Evolutionary conservation across 345 rosid species (phyloP).

Genomic region (Eucalyptus paniculata): DNA sequence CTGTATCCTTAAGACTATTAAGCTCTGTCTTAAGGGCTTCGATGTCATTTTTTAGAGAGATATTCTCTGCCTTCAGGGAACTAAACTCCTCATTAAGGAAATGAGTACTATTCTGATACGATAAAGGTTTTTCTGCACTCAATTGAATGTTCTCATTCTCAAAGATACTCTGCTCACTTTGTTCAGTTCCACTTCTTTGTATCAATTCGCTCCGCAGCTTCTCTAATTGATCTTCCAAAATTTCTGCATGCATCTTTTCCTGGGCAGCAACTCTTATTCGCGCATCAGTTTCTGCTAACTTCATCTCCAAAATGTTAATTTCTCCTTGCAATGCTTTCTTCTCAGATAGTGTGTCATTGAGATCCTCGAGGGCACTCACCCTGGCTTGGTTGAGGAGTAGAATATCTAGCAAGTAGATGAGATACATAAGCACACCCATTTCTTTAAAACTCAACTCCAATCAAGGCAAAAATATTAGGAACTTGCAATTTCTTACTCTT

Average conservation of each 20-base stretch:
- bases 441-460: neutral
- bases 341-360: constrained; percentile 50
- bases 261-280: constrained; percentile 61
- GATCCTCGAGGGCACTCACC: constrained; percentile 63
- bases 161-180: neutral
- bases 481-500: constrained; percentile 34
- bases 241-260: constrained; percentile 61
- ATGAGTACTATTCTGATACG: constrained; percentile 15
- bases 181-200: constrained; percentile 2
- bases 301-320: constrained; percentile 54
- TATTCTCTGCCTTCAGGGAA: constrained; percentile 53
- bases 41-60: constrained; percentile 48
- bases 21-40: constrained; percentile 50
- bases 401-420: constrained; percentile 39
- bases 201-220: constrained; percentile 46
- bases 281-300: constrained; percentile 84
- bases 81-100: constrained; percentile 54
- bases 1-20: constrained; percentile 35
- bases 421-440: neutral
- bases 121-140: constrained; percentile 7
- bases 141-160: constrained; percentile 2
- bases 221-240: constrained; percentile 63
- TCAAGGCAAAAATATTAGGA: neutral
- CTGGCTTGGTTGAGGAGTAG: constrained; percentile 81
- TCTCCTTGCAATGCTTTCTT: constrained; percentile 74